These are phyloP conservation scores for Hypseocharis bilobata DNA, from an alignment of 441 rosid species.

Conservation along the genomic window DNA sequence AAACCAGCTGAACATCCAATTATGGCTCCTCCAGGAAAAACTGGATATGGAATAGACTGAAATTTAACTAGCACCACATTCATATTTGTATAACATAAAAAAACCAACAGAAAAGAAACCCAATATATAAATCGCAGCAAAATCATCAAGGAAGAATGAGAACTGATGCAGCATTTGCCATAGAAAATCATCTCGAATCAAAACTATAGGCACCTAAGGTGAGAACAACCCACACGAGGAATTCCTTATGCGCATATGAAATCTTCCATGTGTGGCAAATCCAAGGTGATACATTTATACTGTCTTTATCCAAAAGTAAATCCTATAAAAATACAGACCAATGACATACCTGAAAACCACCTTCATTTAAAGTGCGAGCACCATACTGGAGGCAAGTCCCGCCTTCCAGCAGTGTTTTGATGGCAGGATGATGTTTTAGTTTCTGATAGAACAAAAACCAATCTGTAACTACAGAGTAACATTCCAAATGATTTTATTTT, in stretches of 20 bases:
- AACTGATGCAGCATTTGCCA: neutral
- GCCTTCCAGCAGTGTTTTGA: constrained; percentile 71
- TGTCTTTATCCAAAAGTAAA: neutral
- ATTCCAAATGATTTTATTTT: constrained; percentile 15
- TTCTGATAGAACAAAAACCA: constrained; percentile 38
- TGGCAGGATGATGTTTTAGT: constrained; percentile 88
- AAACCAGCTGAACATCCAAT: constrained; percentile 97
- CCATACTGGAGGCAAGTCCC: constrained; percentile 86
- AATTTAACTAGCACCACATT: constrained; percentile 76
- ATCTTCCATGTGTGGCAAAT: neutral
- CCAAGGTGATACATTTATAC: neutral
- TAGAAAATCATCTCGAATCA: neutral
- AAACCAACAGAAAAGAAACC: constrained; percentile 11
- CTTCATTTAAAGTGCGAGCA: constrained; percentile 92
- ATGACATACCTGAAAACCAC: constrained; percentile 81
- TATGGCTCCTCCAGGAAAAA: constrained; percentile 94
- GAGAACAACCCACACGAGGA: neutral
- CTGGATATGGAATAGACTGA: constrained; percentile 99
- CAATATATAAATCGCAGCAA: neutral
- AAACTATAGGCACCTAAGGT: neutral
- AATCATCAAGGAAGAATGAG: neutral
- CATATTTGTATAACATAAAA: constrained; percentile 30
- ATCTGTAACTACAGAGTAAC: constrained; percentile 4
- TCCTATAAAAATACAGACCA: neutral
- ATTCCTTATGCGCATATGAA: neutral